A percentile compares a stretch with the other conserved stretches of the same genome.
phyloP scores from a whole-genome alignment of 1,139 yeast genomes.

The Geotrichum aggregatum region DNA sequence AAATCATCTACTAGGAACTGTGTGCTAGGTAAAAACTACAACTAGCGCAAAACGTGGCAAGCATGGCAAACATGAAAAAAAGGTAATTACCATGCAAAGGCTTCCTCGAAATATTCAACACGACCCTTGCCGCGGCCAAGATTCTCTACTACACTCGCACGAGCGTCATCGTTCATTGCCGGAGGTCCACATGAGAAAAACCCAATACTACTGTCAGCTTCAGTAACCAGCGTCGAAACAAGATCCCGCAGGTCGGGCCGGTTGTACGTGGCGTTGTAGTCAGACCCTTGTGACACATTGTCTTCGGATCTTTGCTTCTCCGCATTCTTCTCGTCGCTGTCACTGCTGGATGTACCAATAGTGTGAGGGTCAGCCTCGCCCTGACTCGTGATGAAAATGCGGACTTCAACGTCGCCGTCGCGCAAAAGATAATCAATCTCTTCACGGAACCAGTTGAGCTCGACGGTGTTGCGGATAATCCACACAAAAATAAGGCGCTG shows the following conservation, averaged over 20 bases:
- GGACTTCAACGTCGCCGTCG: constrained; percentile 36
- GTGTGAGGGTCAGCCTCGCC: constrained; percentile 5
- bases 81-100: constrained; percentile 41
- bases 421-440: constrained; percentile 43
- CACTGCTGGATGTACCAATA: neutral
- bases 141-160: constrained; percentile 30
- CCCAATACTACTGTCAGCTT: constrained; percentile 36
- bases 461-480: constrained; percentile 48
- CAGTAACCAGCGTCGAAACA: constrained; percentile 5
- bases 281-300: neutral
- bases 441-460: constrained; percentile 49
- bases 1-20: too few relatives aligned
- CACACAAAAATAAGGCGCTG: constrained; percentile 47
- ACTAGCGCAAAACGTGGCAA: neutral
- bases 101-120: constrained; percentile 43
- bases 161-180: constrained; percentile 39
- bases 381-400: constrained; percentile 35
- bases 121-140: constrained; percentile 29
- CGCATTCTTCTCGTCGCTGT: neutral
- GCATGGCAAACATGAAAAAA: neutral
- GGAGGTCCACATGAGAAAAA: constrained; percentile 42
- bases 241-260: constrained; percentile 15
- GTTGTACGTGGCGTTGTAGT: constrained; percentile 4
- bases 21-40: neutral
- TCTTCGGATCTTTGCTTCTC: neutral